Conservation (phyloP, 2,329 filamentous ascomycete species). For the Sarocladium kiliense region DNA sequence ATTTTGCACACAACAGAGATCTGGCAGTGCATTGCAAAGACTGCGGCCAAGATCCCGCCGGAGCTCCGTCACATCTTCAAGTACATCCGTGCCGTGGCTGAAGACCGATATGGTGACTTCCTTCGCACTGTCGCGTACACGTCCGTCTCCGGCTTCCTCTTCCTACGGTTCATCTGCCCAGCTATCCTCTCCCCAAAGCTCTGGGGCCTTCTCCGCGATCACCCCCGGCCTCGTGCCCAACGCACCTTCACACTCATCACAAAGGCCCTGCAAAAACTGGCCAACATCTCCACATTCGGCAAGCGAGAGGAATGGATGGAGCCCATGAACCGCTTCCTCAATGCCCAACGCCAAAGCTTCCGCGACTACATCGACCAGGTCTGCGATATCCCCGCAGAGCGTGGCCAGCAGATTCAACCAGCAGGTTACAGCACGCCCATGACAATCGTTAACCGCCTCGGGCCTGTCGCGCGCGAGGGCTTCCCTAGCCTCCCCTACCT, state of each 20-base stretch:
- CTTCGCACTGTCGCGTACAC: constrained; percentile 86
- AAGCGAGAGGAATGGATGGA: constrained; percentile 99
- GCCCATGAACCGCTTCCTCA: constrained; percentile 89
- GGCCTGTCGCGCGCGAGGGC: constrained; percentile 77
- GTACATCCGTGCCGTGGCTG: constrained; percentile 86
- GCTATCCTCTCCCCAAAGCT: constrained; percentile 95
- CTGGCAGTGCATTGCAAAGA: constrained; percentile 77
- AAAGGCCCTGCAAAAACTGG: constrained; percentile 85
- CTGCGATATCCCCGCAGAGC: constrained; percentile 74
- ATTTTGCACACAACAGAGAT: constrained; percentile 73
- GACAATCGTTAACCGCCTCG: constrained; percentile 79
- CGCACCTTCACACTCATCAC: constrained; percentile 87
- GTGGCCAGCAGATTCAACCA: constrained; percentile 59
- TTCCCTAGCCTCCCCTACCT: constrained; percentile 91
- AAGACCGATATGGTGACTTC: constrained; percentile 92
- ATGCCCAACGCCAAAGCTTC: constrained; percentile 69
- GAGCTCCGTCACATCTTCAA: constrained; percentile 83
- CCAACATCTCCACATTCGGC: constrained; percentile 86
- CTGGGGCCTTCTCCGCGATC: constrained; percentile 78
- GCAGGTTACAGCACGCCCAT: constrained; percentile 90
- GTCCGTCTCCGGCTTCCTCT: constrained; percentile 90
- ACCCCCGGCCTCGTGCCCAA: constrained; percentile 76
- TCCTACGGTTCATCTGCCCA: constrained; percentile 91
- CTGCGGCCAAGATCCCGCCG: constrained; percentile 69
- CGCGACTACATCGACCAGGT: constrained; percentile 84